Percentiles rank a stretch among this genome's conserved stretches.
phyloP scores from a whole-genome alignment of 768 basidiomycete species.

The Termitomyces bulborhizus region DNA sequence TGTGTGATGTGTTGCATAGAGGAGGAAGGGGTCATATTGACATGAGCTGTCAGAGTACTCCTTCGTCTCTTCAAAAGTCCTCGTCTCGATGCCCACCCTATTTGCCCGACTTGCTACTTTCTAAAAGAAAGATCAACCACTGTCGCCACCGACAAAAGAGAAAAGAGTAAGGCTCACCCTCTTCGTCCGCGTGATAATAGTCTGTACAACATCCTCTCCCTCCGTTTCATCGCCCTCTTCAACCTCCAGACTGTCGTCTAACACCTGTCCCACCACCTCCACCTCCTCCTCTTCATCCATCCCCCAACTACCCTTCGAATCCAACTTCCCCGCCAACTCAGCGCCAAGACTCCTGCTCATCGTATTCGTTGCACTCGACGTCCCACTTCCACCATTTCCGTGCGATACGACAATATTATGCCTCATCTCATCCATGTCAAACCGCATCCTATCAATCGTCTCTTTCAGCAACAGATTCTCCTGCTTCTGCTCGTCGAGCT shows the following conservation, averaged over 20 bases:
- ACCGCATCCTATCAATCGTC: slow-evolving; percentile 92
- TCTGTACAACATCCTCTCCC: slow-evolving; percentile 74
- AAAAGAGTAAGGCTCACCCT: slow-evolving; percentile 35
- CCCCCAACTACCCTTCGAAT: slow-evolving; percentile 32
- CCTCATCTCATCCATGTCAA: slow-evolving; percentile 90
- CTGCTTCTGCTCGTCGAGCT: slow-evolving; percentile 89
- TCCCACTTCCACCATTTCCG: slow-evolving; percentile 33
- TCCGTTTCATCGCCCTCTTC: slow-evolving; percentile 51
- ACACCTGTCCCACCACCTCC: slow-evolving; percentile 28
- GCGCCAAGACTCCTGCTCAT: slow-evolving; percentile 73
- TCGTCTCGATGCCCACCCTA: slow-evolving; percentile 33
- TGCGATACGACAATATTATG: slow-evolving; percentile 33
- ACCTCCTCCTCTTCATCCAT: slow-evolving; percentile 32
- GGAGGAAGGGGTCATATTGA: slow-evolving; percentile 59
- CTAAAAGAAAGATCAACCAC: slow-evolving; percentile 28
- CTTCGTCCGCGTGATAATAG: slow-evolving; percentile 83
- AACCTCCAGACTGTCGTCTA: slow-evolving; percentile 26
- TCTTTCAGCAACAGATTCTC: slow-evolving; percentile 92
- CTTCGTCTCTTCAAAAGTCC: slow-evolving; percentile 55
- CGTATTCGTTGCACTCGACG: slow-evolving; percentile 45
- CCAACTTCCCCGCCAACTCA: slow-evolving; percentile 58
- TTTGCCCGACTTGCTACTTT: slow-evolving; percentile 62
- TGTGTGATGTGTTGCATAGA: slow-evolving; percentile 36
- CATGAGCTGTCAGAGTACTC: slow-evolving; percentile 73
- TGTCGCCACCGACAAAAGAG: slow-evolving; percentile 2